Base-by-base conservation (phyloP, 345 rosid species). In the Linum lewisii region DNA sequence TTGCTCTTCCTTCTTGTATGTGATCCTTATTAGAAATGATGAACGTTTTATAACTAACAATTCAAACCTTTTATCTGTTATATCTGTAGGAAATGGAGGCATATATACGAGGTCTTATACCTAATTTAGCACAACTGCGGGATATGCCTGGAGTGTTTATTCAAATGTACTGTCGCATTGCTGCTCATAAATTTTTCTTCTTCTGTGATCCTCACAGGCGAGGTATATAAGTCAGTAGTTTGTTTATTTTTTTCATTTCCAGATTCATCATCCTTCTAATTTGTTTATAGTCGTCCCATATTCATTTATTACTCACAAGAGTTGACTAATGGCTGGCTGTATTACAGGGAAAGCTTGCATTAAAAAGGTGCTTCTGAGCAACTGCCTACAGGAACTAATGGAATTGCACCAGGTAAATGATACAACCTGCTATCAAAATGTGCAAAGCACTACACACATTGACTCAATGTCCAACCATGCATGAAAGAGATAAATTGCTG, bases 381-480 rank as follows among this genome's bases (percentile, higher is more conserved):
- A 90, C 74, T 90, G 99, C 78, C 96, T 94, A 47, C 99, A 94
- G 76, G 97, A 94, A 76, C 84, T 90, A 61, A 94, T 94, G 99
- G 99, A 94, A 82, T 67, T 94, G 73, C 99, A 94, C 77, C 99
- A 93, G 95, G 99, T 90, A 69, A 37, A 21, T 26, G 50, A 52
- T 24, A 3, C 21, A 0, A 19, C 55, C 6, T 21, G 14, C 56
- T n/a, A 16, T 42, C 3, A 42, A 42, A 42, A 42, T 42, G 47
- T 42, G 47, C 18, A 42, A 11, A 6, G 38, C n/a, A n/a, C n/a
- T n/a, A n/a, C n/a, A n/a, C 38, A 34, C 38, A 34, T 34, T 34
- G 38, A 6, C 38, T 34, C n/a, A n/a, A 4, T 42, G 47, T 42
- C 4, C 18, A 42, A 0, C 47, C 18, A 3, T 42, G 45, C 2